Conservation (phyloP, 2,329 filamentous ascomycete genomes). For the Beauveria sp. region DNA sequence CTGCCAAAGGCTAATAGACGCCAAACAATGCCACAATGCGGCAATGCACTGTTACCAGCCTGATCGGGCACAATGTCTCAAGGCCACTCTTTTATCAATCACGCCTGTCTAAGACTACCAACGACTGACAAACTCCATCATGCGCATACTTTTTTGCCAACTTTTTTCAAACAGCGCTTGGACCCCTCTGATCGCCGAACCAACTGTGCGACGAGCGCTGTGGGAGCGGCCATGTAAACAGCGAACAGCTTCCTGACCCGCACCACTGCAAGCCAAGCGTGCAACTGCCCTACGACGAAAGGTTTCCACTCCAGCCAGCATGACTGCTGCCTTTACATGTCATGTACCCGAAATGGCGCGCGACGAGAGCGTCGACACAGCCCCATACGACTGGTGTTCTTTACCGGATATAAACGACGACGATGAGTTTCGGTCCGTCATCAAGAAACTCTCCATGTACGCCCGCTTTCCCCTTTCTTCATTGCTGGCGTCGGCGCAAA, state of each 20-base stretch:
- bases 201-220: no score
- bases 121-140: no score
- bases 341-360: slow-evolving; percentile 1
- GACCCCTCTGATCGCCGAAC: no score
- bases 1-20: no score
- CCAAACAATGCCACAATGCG: no score
- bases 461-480: slow-evolving; percentile 16
- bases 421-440: slow-evolving; percentile 56
- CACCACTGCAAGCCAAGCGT: background rate
- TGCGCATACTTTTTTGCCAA: no score
- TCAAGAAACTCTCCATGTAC: slow-evolving; percentile 59
- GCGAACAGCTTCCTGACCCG: background rate
- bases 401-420: slow-evolving; percentile 50
- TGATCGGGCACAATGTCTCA: no score
- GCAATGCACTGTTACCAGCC: no score
- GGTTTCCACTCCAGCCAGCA: background rate
- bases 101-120: no score
- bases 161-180: no score
- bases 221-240: background rate
- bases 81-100: no score
- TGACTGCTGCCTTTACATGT: background rate
- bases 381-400: slow-evolving; percentile 21
- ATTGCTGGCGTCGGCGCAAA: no score
- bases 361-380: slow-evolving; percentile 6
- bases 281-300: background rate